Base-by-base conservation (phyloP, 2,329 filamentous ascomycete genomes). In the Parastagonospora avenae region DNA sequence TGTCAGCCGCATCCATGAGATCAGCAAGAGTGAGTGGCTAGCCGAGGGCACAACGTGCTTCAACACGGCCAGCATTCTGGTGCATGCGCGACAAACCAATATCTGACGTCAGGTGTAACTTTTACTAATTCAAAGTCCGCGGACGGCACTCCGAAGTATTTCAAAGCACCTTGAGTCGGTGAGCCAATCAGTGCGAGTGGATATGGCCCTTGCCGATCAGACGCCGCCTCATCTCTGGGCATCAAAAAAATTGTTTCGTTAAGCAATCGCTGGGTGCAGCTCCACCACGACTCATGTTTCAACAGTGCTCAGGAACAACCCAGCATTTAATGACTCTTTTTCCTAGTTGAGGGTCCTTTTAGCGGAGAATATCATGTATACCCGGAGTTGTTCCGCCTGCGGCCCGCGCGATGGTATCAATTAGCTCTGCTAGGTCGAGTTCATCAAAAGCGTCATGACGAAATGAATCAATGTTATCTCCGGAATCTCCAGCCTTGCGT, bases 391-490 rank as follows among this genome's bases (percentile, higher is more conserved):
- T 28, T 36, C 44, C 44, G 44, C 28, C 33, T 46, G 44, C 29
- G 15, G 36, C 24, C 35, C 44, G 16, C 35, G 24, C 36, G 40
- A 46, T 16, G 9, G 16, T 12, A 16, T 30, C 28, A 39, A 19
- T 30, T 42, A 42, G 41, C 15, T 42, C 29, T 38, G 28, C 39
- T 44, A 24, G 46, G 40, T 16, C 16, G 31, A 30, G 29, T 45
- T 43, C 28, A 53, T 39, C 51, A 48, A 59, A 47, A 49, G 33
- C 42, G 24, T 40, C 8, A 60, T 60, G 57, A 60, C 54, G 52
- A 19, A 16, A 39, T 39, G 16, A 27, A 12, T 19, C 27, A 30
- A 10, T 39, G 46, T 55, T 60, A 60, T 48, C 46, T 60, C 57
- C 57, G 57, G 46, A 54, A 44, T 49, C 49, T 54, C 47, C 52